Conservation (phyloP, 2,329 filamentous ascomycete genomes). For the Arthroderma uncinatum region DNA sequence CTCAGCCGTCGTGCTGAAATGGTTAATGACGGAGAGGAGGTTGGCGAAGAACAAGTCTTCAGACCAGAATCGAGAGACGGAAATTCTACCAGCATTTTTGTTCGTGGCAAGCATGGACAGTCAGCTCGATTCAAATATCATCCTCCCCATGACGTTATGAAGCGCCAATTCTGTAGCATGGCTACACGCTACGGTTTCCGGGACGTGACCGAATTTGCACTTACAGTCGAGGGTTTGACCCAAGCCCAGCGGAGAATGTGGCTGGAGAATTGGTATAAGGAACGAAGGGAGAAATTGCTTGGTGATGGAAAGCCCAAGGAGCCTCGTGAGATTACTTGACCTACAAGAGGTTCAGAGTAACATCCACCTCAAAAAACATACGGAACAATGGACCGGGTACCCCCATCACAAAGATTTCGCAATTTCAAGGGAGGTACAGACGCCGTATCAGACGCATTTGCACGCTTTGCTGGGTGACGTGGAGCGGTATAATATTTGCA, state of each 20-base stretch:
- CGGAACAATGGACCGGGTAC: no score
- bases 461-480: no score
- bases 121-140: slow-evolving; percentile 52
- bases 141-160: slow-evolving; percentile 61
- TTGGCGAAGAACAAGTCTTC: slow-evolving; percentile 29
- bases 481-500: no score
- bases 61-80: slow-evolving; percentile 17
- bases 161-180: slow-evolving; percentile 85
- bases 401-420: no score
- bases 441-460: no score
- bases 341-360: not conserved
- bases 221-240: slow-evolving; percentile 83
- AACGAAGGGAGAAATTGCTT: slow-evolving; percentile 45
- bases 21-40: slow-evolving; percentile 21
- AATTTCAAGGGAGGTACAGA: no score
- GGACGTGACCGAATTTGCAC: slow-evolving; percentile 70
- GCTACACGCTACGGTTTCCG: slow-evolving; percentile 65
- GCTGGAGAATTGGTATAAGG: slow-evolving; percentile 68
- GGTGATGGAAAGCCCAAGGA: slow-evolving; percentile 5
- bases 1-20: slow-evolving; percentile 64
- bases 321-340: not conserved
- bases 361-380: no score
- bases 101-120: slow-evolving; percentile 23
- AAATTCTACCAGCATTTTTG: slow-evolving; percentile 10
- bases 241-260: slow-evolving; percentile 68